Base-by-base conservation (phyloP, 2,329 filamentous ascomycete species). In the Colletotrichum gigasporum region DNA sequence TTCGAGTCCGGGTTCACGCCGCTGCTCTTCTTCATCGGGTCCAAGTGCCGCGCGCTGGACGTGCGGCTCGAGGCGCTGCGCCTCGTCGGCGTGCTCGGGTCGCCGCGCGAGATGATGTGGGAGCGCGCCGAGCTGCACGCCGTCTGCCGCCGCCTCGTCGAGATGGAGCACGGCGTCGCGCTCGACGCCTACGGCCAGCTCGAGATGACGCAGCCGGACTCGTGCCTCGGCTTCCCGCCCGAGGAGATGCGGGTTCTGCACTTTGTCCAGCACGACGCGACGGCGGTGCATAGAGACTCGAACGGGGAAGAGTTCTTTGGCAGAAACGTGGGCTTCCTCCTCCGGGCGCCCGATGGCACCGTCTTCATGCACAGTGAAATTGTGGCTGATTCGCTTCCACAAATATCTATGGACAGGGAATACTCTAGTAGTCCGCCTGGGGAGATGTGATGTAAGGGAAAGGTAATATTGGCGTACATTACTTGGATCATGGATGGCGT, bases 21-120 rank as follows among this genome's bases (percentile, higher is more conserved):
- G 8, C 24, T 44, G 20, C 34, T 58, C 8, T 58, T 39, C 34
- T 50, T 48, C 32, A 50, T 50, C 8, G 32, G 24, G n/a, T 39
- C 32, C 0, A 58, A 58, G 18, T 58, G 54, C 44, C 42, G 54
- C 4, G 42, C 54, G 61, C 83, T 76, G 0, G 69, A 76, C 10
- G 71, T 80, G 2, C 70, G 80, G 5, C 73, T 79, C 2, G 73
- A 76, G 2, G 80, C 80, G 0, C 71, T 81, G 0, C 68, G 72
- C 7, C 71, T 81, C 6, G 30, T 64, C 2, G 26, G 30, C 2
- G 34, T 14, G 10, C 16, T 60, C 18, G 39, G 39, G 5, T 48
- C 55, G 2, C 74, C 80, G 3, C 45, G 42, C 14, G 56, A 60
- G 16, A 26, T 28, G 10, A 34, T 37, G 1, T 53, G 47, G 56